Base-by-base conservation (phyloP, 2,329 filamentous ascomycete genomes). In the Bipolaris sorokiniana region DNA sequence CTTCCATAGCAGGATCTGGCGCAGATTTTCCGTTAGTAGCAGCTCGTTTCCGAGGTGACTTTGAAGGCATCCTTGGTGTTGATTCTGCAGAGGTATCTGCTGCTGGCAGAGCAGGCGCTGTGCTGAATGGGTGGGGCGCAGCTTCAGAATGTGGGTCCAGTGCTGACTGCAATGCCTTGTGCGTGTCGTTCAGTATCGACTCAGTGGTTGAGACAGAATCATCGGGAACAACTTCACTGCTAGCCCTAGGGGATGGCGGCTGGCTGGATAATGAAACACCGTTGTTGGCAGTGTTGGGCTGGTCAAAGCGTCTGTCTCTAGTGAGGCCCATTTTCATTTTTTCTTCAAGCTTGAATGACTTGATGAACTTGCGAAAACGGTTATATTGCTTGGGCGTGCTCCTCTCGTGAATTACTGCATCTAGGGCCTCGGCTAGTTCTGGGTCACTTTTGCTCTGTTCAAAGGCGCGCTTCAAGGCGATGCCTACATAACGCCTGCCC, bases 381-480 rank as follows among this genome's bases (percentile, higher is more conserved):
- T 40, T 34, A 28, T 71, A 76, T 58, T 83, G 77, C 50, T 76
- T 68, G 26, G 67, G 52, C 2, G 76, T 78, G 34, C 76, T 69
- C 20, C 68, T 75, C 53, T 79, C 75, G 10, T 74, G 70, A 33
- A 82, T 72, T 31, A 82, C 75, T 7, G 75, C 74, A 36, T 80
- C 72, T 6, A 84, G 72, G 3, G 81, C 67, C 23, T 73, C 64
- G 38, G 75, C 72, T 22, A 82, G 64, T 18, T 60, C 60, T 15
- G 64, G 51, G 47, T 82, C 72, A 15, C 57, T 66, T 28, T 74
- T 69, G 64, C 78, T 79, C 50, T 79, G 69, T 23, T 75, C 65
- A 66, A 78, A 79, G 44, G 83, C 71, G 48, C 78, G 71, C 55
- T 76, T 71, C 9, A 83, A 66, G 11, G 80, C 80, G 15, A 63